Evolutionary conservation across 257 asterid species (phyloP).

Genomic region (Primulina tabacum): DNA sequence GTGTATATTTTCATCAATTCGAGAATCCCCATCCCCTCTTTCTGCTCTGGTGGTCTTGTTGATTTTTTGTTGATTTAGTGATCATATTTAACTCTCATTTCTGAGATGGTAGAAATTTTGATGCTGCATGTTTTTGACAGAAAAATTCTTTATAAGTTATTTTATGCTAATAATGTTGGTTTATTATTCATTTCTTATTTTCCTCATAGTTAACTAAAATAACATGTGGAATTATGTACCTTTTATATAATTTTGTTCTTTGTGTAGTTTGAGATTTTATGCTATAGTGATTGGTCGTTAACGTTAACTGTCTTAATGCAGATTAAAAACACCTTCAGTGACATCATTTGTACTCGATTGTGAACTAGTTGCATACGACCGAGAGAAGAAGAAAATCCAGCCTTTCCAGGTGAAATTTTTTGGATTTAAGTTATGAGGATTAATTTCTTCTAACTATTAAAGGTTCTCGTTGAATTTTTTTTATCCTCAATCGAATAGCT

Average conservation of each 20-base stretch:
- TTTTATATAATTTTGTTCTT: constrained; percentile 9
- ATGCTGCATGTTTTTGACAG: neutral
- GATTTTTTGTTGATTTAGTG: neutral
- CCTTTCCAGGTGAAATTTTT: constrained; percentile 74
- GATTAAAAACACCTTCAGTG: constrained; percentile 65
- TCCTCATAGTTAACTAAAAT: constrained; percentile 5
- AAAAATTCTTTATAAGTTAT: constrained; percentile 8
- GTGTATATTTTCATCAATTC: neutral
- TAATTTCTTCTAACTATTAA: constrained; percentile 2
- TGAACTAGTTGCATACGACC: constrained; percentile 92
- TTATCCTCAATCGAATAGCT: neutral
- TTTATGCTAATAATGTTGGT: constrained; percentile 1
- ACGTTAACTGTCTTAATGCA: constrained; percentile 37
- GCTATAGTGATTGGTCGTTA: constrained; percentile 19
- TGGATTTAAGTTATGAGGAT: constrained; percentile 5
- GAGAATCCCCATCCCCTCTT: neutral
- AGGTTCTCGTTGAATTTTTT: constrained; percentile 1
- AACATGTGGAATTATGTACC: neutral
- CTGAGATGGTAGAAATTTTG: neutral
- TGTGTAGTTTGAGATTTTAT: constrained; percentile 10
- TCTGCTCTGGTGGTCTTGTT: neutral
- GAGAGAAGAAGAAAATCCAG: constrained; percentile 80
- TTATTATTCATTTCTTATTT: constrained; percentile 6
- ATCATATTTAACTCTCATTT: neutral
- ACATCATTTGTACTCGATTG: constrained; percentile 94